Percentiles rank a stretch among this genome's conserved stretches.
Evolutionary conservation across 495 filamentous ascomycete species (phyloP).

Genomic region (Alectoria sarmentosa): DNA sequence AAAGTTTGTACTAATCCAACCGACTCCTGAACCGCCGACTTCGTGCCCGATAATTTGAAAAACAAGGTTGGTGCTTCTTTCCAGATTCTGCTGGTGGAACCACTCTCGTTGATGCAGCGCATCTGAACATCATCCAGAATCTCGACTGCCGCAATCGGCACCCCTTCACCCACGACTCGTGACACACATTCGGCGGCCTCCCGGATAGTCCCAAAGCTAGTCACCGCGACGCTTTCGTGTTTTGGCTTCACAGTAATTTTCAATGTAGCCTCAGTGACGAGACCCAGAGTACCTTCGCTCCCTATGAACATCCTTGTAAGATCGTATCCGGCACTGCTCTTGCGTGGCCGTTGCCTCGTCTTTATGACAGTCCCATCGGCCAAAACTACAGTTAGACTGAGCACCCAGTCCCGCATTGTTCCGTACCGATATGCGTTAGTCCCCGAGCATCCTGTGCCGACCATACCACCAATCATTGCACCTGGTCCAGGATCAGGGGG

Average conservation of each 20-base stretch:
- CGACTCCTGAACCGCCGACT: conserved; percentile 59
- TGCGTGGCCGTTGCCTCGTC: conserved; percentile 64
- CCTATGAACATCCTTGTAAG: conserved; percentile 71
- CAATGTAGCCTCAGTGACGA: conserved; percentile 70
- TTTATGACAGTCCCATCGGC: conserved; percentile 75
- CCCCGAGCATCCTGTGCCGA: conserved; percentile 72
- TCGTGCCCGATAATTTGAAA: conserved; percentile 78
- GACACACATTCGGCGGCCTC: conserved; percentile 65
- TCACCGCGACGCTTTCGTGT: conserved; percentile 67
- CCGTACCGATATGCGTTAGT: conserved; percentile 79
- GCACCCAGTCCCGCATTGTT: conserved; percentile 83
- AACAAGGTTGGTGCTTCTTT: conserved; percentile 73
- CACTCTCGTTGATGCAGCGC: conserved; percentile 66
- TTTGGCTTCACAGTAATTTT: conserved; percentile 70
- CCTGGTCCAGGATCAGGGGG: conserved; percentile 72
- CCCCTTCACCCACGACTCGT: conserved; percentile 60
- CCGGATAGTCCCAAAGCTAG: conserved; percentile 64
- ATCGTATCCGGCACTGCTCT: conserved; percentile 77
- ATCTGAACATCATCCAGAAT: conserved; percentile 82
- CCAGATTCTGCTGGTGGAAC: conserved; percentile 61
- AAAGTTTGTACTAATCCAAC: conserved; percentile 58
- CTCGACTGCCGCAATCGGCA: conserved; percentile 74
- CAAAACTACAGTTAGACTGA: conserved; percentile 72
- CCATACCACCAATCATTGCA: conserved; percentile 66
- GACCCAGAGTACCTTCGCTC: conserved; percentile 68